Conservation (phyloP, 306 rosid genomes). For the Rosa persica region DNA sequence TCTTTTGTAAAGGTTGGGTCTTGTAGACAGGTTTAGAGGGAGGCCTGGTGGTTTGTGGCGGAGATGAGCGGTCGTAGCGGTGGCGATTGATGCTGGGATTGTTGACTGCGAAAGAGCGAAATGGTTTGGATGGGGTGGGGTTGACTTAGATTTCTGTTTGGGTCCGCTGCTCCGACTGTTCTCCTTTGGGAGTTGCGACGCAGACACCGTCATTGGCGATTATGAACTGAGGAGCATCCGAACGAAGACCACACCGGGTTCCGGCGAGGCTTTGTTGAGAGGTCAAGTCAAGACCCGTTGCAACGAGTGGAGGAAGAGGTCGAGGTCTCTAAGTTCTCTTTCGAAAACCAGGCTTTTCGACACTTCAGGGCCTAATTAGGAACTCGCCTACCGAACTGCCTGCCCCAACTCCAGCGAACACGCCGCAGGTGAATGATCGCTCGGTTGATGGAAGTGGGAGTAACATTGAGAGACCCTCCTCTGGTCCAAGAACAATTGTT, state of each 20-base stretch:
- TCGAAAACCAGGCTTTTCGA: constrained; percentile 47
- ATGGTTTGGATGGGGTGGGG: constrained; percentile 17
- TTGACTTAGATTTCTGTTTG: not conserved
- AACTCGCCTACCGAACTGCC: constrained; percentile 58
- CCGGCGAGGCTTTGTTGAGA: constrained; percentile 87
- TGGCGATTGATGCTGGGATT: constrained; percentile 27
- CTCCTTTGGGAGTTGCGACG: constrained; percentile 51
- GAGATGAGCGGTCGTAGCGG: constrained; percentile 31
- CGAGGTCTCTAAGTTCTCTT: constrained; percentile 58
- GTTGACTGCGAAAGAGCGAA: constrained; percentile 29
- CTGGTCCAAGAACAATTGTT: constrained; percentile 53
- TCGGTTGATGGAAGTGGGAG: constrained; percentile 24
- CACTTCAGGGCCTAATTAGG: constrained; percentile 34
- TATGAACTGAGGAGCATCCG: constrained; percentile 40
- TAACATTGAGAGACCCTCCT: constrained; percentile 30
- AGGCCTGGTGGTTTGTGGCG: constrained; percentile 1
- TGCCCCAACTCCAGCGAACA: constrained; percentile 91
- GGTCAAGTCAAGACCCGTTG: constrained; percentile 88
- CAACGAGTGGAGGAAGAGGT: constrained; percentile 96
- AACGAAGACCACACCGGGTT: constrained; percentile 74
- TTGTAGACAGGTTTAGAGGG: constrained; percentile 24
- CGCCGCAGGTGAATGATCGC: constrained; percentile 56
- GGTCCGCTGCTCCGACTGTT: too few relatives aligned
- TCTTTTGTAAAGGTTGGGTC: constrained; percentile 29
- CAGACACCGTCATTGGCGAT: constrained; percentile 57